Base-by-base conservation (phyloP, 176 grass and related monocot genomes). In the Cenchrus purpureus region DNA sequence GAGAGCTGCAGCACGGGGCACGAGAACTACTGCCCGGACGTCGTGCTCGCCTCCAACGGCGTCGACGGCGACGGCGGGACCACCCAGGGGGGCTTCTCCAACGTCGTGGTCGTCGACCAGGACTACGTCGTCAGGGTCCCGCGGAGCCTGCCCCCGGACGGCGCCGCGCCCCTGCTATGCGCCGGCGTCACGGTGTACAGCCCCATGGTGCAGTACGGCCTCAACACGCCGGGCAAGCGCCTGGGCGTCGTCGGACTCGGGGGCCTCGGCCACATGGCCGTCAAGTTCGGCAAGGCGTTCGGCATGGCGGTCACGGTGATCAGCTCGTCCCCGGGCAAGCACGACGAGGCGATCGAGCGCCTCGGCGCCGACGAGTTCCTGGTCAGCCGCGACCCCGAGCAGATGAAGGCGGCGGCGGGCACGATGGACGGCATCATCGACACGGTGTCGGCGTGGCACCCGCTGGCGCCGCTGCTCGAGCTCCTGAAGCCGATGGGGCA, bases 21-120 rank as follows among this genome's bases (percentile, higher is more conserved):
- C 56, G 83, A 82, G 79, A 71, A 78, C 49, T 65, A 86, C 46
- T 90, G 83, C 77, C 12, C 32, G 83, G 12, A 44, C 7, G 55
- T 82, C 62, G 61, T 82, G 43, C 48, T 4, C 10, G 2, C 29
- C 1, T 65, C 63, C 29, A 90, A 90, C 65, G 83, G 79, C 65
- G 61, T 90, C 7, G 46, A 72, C 72, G 1, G 8, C 49, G 78
- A 86, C 55, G 83, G 88, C 60, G 22, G n/a, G 6, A 14, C 62
- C 73, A 90, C 88, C 22, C 67, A 83, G 1, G 88, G 88, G 0
- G 88, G 88, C 57, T 90, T 86, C 49, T 82, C 88, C n/a, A 25
- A 82, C 25, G 13, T 53, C 53, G 14, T 90, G 9, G 52, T 82
- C 50, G 83, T 86, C 6, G 54, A 65, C 34, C 29, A 86, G 66